Percentiles rank a stretch among this genome's conserved stretches.
Conservation (phyloP, 768 basidiomycete species). For the Kockovaella imperatae region DNA sequence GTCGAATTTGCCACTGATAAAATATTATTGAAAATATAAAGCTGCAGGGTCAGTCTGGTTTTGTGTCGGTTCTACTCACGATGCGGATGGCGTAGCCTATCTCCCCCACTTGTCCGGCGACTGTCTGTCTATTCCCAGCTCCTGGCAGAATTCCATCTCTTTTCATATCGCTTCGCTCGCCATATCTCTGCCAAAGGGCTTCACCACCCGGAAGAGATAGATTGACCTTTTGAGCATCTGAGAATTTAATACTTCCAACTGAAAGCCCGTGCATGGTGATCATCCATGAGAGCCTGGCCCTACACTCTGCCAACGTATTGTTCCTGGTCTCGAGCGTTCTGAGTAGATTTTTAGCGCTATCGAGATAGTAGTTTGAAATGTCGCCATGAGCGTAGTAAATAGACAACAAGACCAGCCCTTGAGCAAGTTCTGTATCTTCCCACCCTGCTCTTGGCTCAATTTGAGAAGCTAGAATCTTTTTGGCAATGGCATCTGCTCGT, state of each 20-base stretch:
- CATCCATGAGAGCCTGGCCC: slow-evolving; percentile 39
- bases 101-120: slow-evolving; percentile 37
- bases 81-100: slow-evolving; percentile 41
- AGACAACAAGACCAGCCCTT: slow-evolving; percentile 27
- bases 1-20: slow-evolving; percentile 36
- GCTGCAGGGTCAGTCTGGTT: slow-evolving; percentile 12
- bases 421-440: slow-evolving; percentile 40
- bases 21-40: slow-evolving; percentile 37
- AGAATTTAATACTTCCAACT: slow-evolving; percentile 23
- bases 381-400: slow-evolving; percentile 30
- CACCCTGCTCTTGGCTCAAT: slow-evolving; percentile 18
- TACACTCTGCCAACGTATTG: slow-evolving; percentile 28
- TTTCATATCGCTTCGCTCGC: slow-evolving; percentile 14
- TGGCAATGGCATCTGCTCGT: slow-evolving; percentile 21
- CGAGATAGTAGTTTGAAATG: slow-evolving; percentile 29
- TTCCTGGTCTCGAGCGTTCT: slow-evolving; percentile 23
- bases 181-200: slow-evolving; percentile 26
- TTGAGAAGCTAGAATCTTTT: slow-evolving; percentile 18
- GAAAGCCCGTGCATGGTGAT: slow-evolving; percentile 36
- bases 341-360: slow-evolving; percentile 24
- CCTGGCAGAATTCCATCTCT: slow-evolving; percentile 26
- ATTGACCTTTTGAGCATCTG: slow-evolving; percentile 24
- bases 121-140: slow-evolving; percentile 27
- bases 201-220: slow-evolving; percentile 37
- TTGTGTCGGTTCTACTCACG: slow-evolving; percentile 19